These are phyloP conservation scores for Fusarium sp. DNA, from an alignment of 2,329 filamentous ascomycete genomes.

Conservation along the genomic window DNA sequence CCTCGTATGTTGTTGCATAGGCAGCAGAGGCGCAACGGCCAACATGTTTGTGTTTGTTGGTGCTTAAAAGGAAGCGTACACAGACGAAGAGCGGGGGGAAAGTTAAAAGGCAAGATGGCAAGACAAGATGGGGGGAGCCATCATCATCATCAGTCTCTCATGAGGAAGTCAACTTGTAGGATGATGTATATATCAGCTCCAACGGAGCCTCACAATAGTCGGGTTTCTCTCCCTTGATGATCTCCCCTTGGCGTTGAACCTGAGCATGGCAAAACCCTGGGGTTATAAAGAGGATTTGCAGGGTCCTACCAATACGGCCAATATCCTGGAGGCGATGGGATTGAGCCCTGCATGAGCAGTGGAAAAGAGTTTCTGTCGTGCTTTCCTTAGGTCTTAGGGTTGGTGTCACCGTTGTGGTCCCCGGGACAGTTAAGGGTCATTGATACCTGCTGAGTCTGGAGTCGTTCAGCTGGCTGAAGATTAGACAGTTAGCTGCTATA, in stretches of 20 bases:
- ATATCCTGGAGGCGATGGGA: constrained; percentile 17
- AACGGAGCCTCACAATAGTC: constrained; percentile 6
- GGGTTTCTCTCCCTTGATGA: not conserved
- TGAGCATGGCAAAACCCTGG: constrained; percentile 13
- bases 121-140: not conserved
- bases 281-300: constrained; percentile 26
- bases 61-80: constrained; percentile 7
- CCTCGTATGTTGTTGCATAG: constrained; percentile 7
- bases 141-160: not conserved
- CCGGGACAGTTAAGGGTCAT: constrained; percentile 4
- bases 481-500: constrained; percentile 10
- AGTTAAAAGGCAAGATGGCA: not conserved
- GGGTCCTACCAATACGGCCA: constrained; percentile 23
- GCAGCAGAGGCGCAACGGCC: not conserved
- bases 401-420: constrained; percentile 11
- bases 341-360: constrained; percentile 34
- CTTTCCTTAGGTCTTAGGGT: constrained; percentile 10
- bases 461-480: constrained; percentile 2
- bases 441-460: constrained; percentile 15
- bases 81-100: constrained; percentile 12
- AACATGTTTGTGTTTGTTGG: constrained; percentile 4
- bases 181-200: not conserved
- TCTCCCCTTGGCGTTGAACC: constrained; percentile 5
- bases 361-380: constrained; percentile 18
- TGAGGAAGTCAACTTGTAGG: not conserved